Conservation (phyloP, 805 yeast species). For the Nakazawaea populi region DNA sequence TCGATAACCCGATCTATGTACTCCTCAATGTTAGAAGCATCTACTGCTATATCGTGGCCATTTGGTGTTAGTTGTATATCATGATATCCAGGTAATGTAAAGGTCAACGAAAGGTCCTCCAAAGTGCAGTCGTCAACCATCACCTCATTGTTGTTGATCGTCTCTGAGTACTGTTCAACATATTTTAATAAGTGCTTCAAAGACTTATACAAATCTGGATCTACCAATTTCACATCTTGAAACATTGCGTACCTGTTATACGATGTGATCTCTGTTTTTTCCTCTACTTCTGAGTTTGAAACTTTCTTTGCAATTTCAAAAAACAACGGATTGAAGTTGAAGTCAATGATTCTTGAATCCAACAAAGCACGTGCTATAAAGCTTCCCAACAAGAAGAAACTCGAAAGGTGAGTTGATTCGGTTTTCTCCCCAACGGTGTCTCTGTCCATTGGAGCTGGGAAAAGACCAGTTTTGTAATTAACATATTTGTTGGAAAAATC, state of each 20-base stretch:
- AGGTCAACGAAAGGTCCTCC: constrained; percentile 53
- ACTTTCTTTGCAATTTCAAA: constrained; percentile 47
- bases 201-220: constrained; percentile 53
- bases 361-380: constrained; percentile 82
- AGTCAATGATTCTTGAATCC: constrained; percentile 85
- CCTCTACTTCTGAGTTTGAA: constrained; percentile 4
- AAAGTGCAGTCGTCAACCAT: constrained; percentile 34
- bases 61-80: constrained; percentile 48
- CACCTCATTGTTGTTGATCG: constrained; percentile 6
- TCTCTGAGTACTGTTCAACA: constrained; percentile 19
- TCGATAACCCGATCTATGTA: constrained; percentile 58
- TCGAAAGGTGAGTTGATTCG: constrained; percentile 36
- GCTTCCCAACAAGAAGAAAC: constrained; percentile 68
- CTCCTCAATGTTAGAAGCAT: constrained; percentile 44
- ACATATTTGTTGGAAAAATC: constrained; percentile 30
- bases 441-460: constrained; percentile 58
- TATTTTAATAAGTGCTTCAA: constrained; percentile 43
- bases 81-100: constrained; percentile 73
- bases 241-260: constrained; percentile 5
- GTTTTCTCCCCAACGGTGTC: constrained; percentile 22
- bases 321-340: constrained; percentile 66
- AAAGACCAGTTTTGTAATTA: constrained; percentile 47
- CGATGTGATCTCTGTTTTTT: constrained; percentile 8
- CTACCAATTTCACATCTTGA: constrained; percentile 34
- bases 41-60: constrained; percentile 50